phyloP scores from a whole-genome alignment of 169 alveolate species.

The Amoebophrya sp. region DNA sequence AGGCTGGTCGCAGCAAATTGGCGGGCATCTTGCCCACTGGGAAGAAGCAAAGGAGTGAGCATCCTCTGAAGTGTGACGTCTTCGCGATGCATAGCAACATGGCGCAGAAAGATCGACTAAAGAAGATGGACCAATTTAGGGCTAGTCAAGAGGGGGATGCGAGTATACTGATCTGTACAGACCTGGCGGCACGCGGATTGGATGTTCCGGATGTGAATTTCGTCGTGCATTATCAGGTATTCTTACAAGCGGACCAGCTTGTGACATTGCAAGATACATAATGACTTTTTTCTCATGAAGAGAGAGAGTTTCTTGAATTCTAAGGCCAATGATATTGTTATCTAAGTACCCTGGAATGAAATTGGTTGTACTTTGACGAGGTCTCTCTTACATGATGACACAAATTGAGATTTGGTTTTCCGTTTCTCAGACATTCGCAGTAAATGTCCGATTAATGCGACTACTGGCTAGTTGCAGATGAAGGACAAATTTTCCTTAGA shows the following conservation, averaged over 20 bases:
- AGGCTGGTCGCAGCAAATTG: not conserved
- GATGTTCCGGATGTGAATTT: conserved; percentile 28
- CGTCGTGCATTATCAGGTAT: conserved; percentile 33
- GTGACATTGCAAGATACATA: too few relatives aligned
- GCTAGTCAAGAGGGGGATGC: not conserved
- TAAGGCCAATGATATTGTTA: not conserved
- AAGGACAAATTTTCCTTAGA: not conserved
- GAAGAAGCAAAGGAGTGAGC: not conserved
- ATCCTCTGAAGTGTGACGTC: conserved; percentile 14
- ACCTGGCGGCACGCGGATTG: conserved; percentile 33
- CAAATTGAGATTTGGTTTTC: not conserved
- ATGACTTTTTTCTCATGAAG: too few relatives aligned
- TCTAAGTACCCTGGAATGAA: not conserved
- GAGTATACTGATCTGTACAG: conserved; percentile 28
- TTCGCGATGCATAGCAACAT: conserved; percentile 40
- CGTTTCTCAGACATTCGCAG: not conserved
- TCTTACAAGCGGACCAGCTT: too few relatives aligned
- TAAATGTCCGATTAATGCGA: not conserved
- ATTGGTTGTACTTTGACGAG: not conserved
- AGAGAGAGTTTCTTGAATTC: too few relatives aligned
- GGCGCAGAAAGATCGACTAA: conserved; percentile 41
- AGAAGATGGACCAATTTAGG: conserved; percentile 35
- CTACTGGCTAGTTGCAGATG: too few relatives aligned
- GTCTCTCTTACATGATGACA: not conserved
- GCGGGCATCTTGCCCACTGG: not conserved